Percentiles rank a stretch among this genome's conserved stretches.
phyloP scores from a whole-genome alignment of 345 rosid species.

The Orychophragmus violaceus region DNA sequence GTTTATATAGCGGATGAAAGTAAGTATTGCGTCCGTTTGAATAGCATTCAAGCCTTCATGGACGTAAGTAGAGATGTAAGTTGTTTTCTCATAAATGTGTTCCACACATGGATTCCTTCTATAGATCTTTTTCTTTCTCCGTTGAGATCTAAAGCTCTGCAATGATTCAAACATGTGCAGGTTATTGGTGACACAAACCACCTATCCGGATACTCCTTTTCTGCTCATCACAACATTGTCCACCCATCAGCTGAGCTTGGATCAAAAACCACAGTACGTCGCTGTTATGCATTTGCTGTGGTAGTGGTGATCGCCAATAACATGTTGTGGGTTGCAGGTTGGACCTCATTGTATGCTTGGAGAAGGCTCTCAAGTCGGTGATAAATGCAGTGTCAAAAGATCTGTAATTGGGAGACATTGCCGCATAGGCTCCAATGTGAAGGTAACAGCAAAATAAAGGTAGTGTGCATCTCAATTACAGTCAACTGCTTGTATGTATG shows the following conservation, averaged over 20 bases:
- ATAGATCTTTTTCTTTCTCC: neutral
- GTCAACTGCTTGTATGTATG: neutral
- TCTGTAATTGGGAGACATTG: constrained; percentile 96
- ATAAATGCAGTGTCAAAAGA: constrained; percentile 92
- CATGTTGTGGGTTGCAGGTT: constrained; percentile 43
- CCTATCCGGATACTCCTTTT: constrained; percentile 75
- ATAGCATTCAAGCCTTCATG: constrained; percentile 86
- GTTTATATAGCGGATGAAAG: constrained; percentile 71
- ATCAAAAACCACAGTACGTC: constrained; percentile 77
- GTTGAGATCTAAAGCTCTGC: neutral
- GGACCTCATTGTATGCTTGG: constrained; percentile 93
- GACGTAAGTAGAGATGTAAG: constrained; percentile 94
- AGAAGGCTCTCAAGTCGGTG: constrained; percentile 95
- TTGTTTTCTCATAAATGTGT: neutral
- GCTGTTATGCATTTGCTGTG: neutral
- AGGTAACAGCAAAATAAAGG: constrained; percentile 41
- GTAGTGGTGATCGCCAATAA: neutral
- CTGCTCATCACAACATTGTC: constrained; percentile 70
- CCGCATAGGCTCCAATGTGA: constrained; percentile 91
- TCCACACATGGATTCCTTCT: neutral
- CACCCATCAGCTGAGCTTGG: constrained; percentile 83
- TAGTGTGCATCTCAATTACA: neutral
- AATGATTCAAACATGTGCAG: constrained; percentile 26
- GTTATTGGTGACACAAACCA: constrained; percentile 82
- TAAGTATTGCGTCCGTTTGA: constrained; percentile 67